Base-by-base conservation (phyloP, 495 filamentous ascomycete species). In the Umbilicaria muhlenbergii region DNA sequence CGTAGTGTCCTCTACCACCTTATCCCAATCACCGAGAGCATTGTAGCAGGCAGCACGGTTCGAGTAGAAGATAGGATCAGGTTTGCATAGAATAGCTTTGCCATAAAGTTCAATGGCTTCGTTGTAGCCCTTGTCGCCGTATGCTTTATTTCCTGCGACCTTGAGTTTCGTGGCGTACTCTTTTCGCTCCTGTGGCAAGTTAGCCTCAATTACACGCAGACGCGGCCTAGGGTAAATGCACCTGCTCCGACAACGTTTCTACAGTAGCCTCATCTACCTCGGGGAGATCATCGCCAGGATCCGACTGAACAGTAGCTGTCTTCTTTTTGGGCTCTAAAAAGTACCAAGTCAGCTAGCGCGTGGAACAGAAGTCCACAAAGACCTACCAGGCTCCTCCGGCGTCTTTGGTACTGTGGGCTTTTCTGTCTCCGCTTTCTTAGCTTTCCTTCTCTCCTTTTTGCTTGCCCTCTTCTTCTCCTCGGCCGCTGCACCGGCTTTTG, bases 21-120 rank as follows among this genome's bases (percentile, higher is more conserved):
- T 94, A 21, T 89, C 81, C 89, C 89, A 99, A 42, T 92, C 66
- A 31, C 72, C 76, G 48, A 87, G 73, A 39, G 92, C 87, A 58
- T 93, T 96, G 68, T 86, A 94, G 69, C 91, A 99, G 40, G 91
- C 91, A 38, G 92, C 92, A 36, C 91, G 78, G 67, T 99, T 99
- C 37, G 89, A 96, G 72, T 92, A 99, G 73, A 86, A 99, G 55
- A 99, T 85, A 3, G 91, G 86, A 57, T 99, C 92, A 33, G 86
- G 80, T 67, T 86, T 94, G 81, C 91, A 99, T 31, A 96, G 62
- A 51, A 99, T 91, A 19, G 91, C 91, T 65, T 91, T 83, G 41
- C 84, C 80, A 61, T 99, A 99, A 32, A 99, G 73, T 0, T 87
- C 81, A 54, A 96, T 99, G 39, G 91, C 91, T 47, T 73, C 74